Base-by-base conservation (phyloP, 2,329 filamentous ascomycete species). In the Penicillium verrucosum region DNA sequence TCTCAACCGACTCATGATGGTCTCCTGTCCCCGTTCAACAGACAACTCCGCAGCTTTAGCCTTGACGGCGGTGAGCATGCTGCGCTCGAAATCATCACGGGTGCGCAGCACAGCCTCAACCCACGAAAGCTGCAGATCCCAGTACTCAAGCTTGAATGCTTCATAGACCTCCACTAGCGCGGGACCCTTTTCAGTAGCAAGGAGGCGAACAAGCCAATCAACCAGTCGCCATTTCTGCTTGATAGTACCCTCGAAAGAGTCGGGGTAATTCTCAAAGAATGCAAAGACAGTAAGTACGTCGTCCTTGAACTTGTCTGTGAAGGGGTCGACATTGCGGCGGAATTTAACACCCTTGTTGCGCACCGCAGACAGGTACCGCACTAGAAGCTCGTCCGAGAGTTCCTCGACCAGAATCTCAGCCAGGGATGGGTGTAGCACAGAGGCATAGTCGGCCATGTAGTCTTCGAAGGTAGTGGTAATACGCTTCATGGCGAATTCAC, bases 391-490 rank as follows among this genome's bases (percentile, higher is more conserved):
- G 76, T 97, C 91, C 59, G 92, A 88, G 51, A 99, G 86, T 73
- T 96, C 93, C 75, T 97, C 92, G 69, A 95, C 86, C 63, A 99
- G 88, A 66, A 97, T 92, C 71, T 97, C 93, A 55, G 89, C 85
- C 7, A 97, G 83, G 4, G 89, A 92, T 64, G 90, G 88, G 76
- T 97, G 91, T 30, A 97, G 83, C 21, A 95, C 89, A 51, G 85
- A 81, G 58, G 86, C 83, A 79, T 97, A 97, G 76, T 99, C 93
- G 68, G 82, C 78, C 65, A 97, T 84, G 77, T 99, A 99, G 76
- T 97, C 94, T 65, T 96, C 90, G 70, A 99, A 93, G 0, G 94
- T 99, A 27, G 89, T 90, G 45, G 92, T 89, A 80, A 99, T 96
- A 66, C 93, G 90, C 68, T 92, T 92, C 85, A 99, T 93, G 54